Base-by-base conservation (phyloP, 352 stramenopile genomes). In the Phytopythium oedochilum region DNA sequence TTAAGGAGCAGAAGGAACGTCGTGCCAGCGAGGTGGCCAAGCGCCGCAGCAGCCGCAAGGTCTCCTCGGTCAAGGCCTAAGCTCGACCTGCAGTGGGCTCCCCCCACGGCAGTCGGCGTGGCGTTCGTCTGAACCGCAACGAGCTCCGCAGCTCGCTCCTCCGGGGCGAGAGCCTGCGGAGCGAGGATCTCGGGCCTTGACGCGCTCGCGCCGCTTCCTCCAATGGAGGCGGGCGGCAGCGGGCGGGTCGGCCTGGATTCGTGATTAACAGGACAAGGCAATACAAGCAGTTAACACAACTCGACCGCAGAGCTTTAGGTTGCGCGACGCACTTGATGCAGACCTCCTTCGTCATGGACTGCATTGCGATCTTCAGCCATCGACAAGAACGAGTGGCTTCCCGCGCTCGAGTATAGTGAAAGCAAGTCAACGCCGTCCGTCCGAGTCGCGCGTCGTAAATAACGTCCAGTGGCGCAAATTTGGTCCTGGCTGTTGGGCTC, bases 1-100 rank as follows among this genome's bases (percentile, higher is more conserved):
- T 98, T 76, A 98, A 98, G 75, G 96, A 99, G 84, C 89, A 98
- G 83, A 98, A 98, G 86, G 96, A 99, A 78, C 91, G 94, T 75
- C 87, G 96, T 86, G 90, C 95, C 75, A 98, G 93, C 68, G 91
- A 98, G 66, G 96, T 99, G 71, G 97, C 92, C 71, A 99, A 99
- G 94, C 94, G 97, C 83, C 89, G 97, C 78, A 98, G 91, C 76
- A 98, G 96, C 70, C 94, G 97, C 78, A 89, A 98, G 95, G 82
- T 55, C 88, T 89, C 82, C 70, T 94, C 89, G 75, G 81, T 94
- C 51, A 96, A 97, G 78, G 82, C 88, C 53, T 91, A 93, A 89
- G 70, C 77, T 71, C 57, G 36, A 35, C 57, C 12, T 39, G 43
- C 43, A 53, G 64, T 66, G 68, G 55, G 50, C 44, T 43, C 66